Evolutionary conservation across 2,329 filamentous ascomycete genomes (phyloP), one percentile per base, ranked within the genome.

Genomic region (Scedosporium dehoogii): DNA sequence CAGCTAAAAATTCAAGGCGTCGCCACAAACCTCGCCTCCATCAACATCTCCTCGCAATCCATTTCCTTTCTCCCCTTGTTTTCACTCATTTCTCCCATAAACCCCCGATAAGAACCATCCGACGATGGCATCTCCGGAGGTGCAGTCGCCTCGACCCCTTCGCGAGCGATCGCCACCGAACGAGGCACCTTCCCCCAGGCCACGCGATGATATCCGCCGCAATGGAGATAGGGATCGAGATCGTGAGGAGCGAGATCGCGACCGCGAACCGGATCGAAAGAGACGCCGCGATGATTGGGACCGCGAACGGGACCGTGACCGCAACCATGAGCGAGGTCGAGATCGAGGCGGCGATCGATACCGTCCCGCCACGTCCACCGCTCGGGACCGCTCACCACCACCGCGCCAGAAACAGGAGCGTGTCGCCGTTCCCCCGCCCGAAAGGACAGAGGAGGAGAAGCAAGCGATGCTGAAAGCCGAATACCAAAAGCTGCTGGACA

Each of bases 381-480:
- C 69, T 64, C 64, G 56, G 59, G 67, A 69, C 64, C 74, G 71
- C 63, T 65, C 69, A 12, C 70, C 70, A 63, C 72, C 74, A 46
- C 74, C 75, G 21, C 62, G 58, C 48, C 57, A 44, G 60, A 42
- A 38, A 9, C 55, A 23, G 18, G 58, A 60, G 23, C 38, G 38
- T 25, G 25, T 27, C 23, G 51, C 14, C 5, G 51, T 23, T 18
- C 18, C 25, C 7, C 73, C 73, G 10, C 76, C 78, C 3, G 73
- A 74, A 61, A 80, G 79, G 65, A 86, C 84, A 57, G 91, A 90
- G 69, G 91, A 91, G 73, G 87, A 92, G 75, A 96, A 96, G 75
- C 91, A 93, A 75, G 90, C 87, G 25, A 87, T 87, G 48, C 90
- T 91, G 53, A 96, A 96, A 78, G 90, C 92, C 67, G 92, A 97